phyloP scores from a whole-genome alignment of 257 asterid genomes.

The Solanum appendiculatum region DNA sequence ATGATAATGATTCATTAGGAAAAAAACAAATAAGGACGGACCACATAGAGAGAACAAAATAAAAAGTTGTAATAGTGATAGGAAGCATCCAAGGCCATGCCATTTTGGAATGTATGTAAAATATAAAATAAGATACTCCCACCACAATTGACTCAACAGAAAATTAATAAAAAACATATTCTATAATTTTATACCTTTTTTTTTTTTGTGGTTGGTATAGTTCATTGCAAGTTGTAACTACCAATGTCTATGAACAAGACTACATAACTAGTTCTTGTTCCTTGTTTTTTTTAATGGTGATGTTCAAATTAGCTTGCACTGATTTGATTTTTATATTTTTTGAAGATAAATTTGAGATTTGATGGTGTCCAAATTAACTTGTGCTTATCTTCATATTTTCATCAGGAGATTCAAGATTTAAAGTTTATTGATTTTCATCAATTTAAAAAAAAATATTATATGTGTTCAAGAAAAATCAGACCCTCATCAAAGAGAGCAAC shows the following conservation, averaged over 20 bases:
- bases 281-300: background rate
- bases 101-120: background rate
- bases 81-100: background rate
- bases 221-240: background rate
- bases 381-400: background rate
- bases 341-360: background rate
- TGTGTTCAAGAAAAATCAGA: background rate
- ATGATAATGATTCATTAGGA: background rate
- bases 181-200: background rate
- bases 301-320: rapidly evolving
- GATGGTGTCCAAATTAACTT: background rate
- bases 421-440: background rate
- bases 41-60: background rate
- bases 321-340: no score
- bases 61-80: background rate
- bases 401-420: no score
- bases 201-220: background rate
- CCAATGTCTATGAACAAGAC: background rate
- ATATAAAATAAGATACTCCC: background rate
- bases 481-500: background rate
- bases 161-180: background rate
- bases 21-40: background rate
- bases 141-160: background rate
- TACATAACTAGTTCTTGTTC: background rate
- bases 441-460: background rate